Conservation (phyloP, 148 eudicot genomes). For the Arbutus unedo region DNA sequence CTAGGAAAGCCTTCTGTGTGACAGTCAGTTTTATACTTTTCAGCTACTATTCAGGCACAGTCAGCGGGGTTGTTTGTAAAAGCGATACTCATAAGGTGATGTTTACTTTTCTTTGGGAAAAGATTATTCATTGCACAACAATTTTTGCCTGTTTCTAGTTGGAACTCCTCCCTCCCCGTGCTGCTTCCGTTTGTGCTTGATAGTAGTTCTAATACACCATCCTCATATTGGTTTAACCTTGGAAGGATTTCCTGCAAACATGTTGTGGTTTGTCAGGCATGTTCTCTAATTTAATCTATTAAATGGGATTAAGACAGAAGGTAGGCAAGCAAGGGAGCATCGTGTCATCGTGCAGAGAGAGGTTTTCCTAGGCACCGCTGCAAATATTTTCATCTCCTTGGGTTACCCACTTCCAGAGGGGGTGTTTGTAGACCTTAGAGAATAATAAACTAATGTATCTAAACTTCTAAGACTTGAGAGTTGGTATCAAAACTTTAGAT, state of each 20-base stretch:
- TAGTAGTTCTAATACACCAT: too few species aligned
- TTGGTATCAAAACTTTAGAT: neutral
- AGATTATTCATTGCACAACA: neutral
- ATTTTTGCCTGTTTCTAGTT: neutral
- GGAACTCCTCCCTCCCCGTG: neutral
- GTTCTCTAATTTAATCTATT: neutral
- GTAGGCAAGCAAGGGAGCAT: too few species aligned
- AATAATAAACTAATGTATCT: neutral
- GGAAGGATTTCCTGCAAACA: neutral
- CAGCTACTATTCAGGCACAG: constrained; percentile 24
- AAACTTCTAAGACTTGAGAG: neutral
- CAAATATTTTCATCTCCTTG: neutral
- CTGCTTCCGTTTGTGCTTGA: too few species aligned
- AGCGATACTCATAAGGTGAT: constrained; percentile 21
- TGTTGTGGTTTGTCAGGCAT: neutral
- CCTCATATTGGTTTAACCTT: neutral
- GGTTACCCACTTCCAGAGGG: neutral
- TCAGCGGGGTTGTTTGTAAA: constrained; percentile 13
- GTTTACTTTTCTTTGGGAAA: neutral
- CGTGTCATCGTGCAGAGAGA: too few species aligned
- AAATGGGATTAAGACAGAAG: neutral
- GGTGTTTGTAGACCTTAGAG: neutral
- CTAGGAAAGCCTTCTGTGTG: neutral
- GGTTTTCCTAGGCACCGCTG: too few species aligned
- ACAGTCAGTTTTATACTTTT: neutral